These are phyloP conservation scores for Boletus hoseneyae DNA, from an alignment of 1,284 basidiomycete species.

Conservation along the genomic window DNA sequence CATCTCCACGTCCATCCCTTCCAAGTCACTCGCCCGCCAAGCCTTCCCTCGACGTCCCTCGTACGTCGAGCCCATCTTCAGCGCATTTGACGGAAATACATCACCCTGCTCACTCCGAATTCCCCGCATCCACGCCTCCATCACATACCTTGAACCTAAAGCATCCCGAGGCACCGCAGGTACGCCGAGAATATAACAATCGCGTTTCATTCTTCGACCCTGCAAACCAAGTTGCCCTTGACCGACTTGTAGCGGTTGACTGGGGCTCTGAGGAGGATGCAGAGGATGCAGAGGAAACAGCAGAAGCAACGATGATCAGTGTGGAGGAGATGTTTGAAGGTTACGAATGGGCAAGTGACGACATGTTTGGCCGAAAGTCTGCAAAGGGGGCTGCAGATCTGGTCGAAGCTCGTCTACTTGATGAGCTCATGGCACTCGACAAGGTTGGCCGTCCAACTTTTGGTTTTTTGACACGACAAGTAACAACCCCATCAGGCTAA, in stretches of 20 bases:
- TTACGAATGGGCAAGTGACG: slow-evolving; percentile 89
- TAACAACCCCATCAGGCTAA: slow-evolving; percentile 58
- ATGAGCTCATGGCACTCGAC: slow-evolving; percentile 87
- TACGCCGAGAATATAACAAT: slow-evolving; percentile 58
- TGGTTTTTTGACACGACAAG: slow-evolving; percentile 3
- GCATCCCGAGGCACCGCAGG: slow-evolving; percentile 23
- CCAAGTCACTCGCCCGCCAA: slow-evolving; percentile 12
- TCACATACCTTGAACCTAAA: slow-evolving; percentile 18
- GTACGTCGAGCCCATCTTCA: slow-evolving; percentile 17
- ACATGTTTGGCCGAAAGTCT: slow-evolving; percentile 58
- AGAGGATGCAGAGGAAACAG: slow-evolving; percentile 69
- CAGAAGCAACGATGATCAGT: slow-evolving; percentile 79
- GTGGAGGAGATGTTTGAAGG: slow-evolving; percentile 99
- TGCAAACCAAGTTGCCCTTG: slow-evolving; percentile 66
- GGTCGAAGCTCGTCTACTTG: slow-evolving; percentile 81
- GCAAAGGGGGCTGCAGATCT: slow-evolving; percentile 78
- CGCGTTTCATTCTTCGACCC: slow-evolving; percentile 80
- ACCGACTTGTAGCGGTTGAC: slow-evolving; percentile 64
- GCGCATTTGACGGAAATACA: slow-evolving; percentile 6
- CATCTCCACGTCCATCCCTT: slow-evolving; percentile 20
- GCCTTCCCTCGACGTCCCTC: slow-evolving; percentile 25
- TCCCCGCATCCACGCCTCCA: slow-evolving; percentile 6
- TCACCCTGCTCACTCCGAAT: slow-evolving; percentile 13
- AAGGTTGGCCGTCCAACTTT: slow-evolving; percentile 53
- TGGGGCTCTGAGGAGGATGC: slow-evolving; percentile 43